A percentile compares a stretch with the other conserved stretches of the same genome.
Evolutionary conservation across 768 basidiomycete species (phyloP).

Genomic region (Xerocomellus amylosporus): DNA sequence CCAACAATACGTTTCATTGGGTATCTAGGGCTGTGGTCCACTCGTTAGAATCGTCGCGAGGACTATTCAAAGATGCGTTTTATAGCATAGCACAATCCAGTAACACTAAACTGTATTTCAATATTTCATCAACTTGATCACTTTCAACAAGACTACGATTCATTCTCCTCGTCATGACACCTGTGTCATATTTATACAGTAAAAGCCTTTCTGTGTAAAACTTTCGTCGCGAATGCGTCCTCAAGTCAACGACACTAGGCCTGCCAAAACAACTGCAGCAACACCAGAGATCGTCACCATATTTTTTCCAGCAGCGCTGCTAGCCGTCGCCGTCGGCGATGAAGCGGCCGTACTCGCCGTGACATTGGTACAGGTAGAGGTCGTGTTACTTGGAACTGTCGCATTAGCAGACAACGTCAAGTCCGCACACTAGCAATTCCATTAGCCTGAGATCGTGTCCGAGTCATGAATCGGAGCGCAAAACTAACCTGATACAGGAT

Average conservation of each 20-base stretch:
- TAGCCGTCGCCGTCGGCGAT: conserved; percentile 18
- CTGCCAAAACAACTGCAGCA: conserved; percentile 7
- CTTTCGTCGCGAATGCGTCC: neutral
- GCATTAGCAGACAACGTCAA: conserved; percentile 59
- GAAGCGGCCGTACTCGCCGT: conserved; percentile 17
- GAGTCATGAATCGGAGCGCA: neutral
- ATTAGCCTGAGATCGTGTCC: neutral
- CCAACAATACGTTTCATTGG: neutral
- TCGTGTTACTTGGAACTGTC: conserved; percentile 45
- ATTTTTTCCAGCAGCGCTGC: conserved; percentile 17
- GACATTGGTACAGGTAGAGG: conserved; percentile 34
- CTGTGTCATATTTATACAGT: neutral
- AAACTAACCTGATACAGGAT: conserved; percentile 59
- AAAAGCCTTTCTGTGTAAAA: neutral
- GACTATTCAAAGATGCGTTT: neutral
- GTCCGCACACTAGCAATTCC: conserved; percentile 65
- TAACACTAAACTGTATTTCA: neutral
- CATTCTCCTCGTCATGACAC: neutral
- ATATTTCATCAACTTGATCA: too few relatives aligned
- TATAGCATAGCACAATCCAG: neutral
- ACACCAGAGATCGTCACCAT: conserved; percentile 5
- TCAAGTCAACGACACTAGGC: conserved; percentile 15
- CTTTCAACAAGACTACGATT: neutral
- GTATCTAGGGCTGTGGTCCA: neutral
- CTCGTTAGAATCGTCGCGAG: neutral